Percentiles rank a stretch among this genome's conserved stretches.
These are phyloP conservation scores for Tylopilus orsonianus DNA, from an alignment of 1,284 basidiomycete species.

Conservation along the genomic window DNA sequence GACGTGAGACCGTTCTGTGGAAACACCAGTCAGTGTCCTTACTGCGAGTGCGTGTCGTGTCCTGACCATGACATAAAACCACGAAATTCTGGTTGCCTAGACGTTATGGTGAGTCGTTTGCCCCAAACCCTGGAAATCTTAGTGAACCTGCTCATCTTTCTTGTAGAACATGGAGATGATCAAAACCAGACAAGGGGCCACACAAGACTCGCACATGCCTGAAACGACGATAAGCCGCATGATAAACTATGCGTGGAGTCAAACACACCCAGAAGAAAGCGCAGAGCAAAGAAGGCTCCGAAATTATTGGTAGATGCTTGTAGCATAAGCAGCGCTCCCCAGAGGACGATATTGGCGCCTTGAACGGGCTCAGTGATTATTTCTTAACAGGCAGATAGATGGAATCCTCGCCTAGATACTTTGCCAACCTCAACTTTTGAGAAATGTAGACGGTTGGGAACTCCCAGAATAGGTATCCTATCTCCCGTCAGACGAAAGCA, in stretches of 20 bases:
- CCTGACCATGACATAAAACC: slow-evolving; percentile 67
- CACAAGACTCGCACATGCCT: slow-evolving; percentile 69
- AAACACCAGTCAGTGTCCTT: neutral
- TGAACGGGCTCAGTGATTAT: neutral
- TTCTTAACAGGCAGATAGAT: neutral
- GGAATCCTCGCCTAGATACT: slow-evolving; percentile 52
- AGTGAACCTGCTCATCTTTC: slow-evolving; percentile 60
- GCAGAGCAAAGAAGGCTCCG: slow-evolving; percentile 59
- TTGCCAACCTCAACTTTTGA: slow-evolving; percentile 57
- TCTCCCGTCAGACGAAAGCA: slow-evolving; percentile 2
- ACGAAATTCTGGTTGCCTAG: slow-evolving; percentile 57
- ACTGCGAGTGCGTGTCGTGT: neutral
- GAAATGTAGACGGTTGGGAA: slow-evolving; percentile 69
- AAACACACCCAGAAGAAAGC: slow-evolving; percentile 55
- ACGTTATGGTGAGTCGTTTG: slow-evolving; percentile 1
- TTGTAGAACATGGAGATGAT: slow-evolving; percentile 71
- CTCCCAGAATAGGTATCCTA: slow-evolving; percentile 63
- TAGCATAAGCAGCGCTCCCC: slow-evolving; percentile 62
- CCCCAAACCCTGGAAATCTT: neutral
- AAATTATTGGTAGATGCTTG: slow-evolving; percentile 59
- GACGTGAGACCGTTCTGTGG: slow-evolving; percentile 57
- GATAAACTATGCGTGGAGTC: neutral
- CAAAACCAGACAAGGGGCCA: slow-evolving; percentile 61
- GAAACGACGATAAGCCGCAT: neutral
- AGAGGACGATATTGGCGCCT: slow-evolving; percentile 61